Base-by-base conservation (phyloP, 768 basidiomycete genomes). In the Scleroderma citrinum region DNA sequence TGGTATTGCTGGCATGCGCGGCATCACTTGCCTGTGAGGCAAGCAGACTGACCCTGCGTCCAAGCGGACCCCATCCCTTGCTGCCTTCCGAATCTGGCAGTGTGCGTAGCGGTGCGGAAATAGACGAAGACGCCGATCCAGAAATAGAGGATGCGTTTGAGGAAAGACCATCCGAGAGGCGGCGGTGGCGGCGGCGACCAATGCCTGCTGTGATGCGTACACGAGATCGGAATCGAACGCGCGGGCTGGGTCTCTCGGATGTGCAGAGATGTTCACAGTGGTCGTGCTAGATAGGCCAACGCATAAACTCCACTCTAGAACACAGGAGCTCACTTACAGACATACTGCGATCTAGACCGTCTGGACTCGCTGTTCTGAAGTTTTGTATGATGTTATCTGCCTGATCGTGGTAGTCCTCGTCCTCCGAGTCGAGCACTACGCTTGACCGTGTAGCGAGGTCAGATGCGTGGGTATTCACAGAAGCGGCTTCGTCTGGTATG, bases 131-230 rank as follows among this genome's bases (percentile, higher is more conserved):
- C 3, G 76, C 77, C 1, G 87, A 88, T 37, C 76, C 74, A 6
- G 82, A 81, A 19, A 71, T 56, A 30, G 82, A 78, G 17, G 72
- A 70, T 4, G 61, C 46, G 31, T 44, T 50, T 37, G 64, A 66
- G 21, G 50, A 39, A 48, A 48, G 60, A n/a, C 44, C 58, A 31
- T 60, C 60, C n/a, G 59, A 53, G 16, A 39, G 46, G 47, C 67
- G 68, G 19, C 72, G 72, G 55, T 5, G 26, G 8, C 74, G 73
- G 24, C 72, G 74, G 40, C n/a, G n/a, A n/a, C 75, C 75, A 30
- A 87, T 59, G 17, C 87, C 87, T 14, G 83, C 84, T 3, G 85
- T 78, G 53, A 89, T 89, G 56, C 87, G 82, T 29, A 89, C 87
- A 36, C 87, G 78, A 47, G 85, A 82, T 49, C 79, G 77, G 63